These are phyloP conservation scores for Penicillium roqueforti DNA, from an alignment of 495 filamentous ascomycete genomes.

Conservation along the genomic window DNA sequence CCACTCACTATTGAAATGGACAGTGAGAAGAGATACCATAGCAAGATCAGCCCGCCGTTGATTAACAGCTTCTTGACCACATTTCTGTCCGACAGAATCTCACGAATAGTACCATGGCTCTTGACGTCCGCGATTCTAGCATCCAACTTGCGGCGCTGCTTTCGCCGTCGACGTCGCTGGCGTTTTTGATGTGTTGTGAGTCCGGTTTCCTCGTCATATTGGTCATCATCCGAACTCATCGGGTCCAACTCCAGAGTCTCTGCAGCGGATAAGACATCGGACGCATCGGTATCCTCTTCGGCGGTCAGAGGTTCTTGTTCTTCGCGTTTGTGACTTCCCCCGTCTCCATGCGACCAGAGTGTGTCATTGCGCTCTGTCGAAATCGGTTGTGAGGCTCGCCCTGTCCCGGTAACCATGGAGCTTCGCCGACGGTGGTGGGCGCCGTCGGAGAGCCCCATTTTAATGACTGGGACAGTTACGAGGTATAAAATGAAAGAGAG, in stretches of 20 bases:
- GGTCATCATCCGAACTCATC: slow-evolving; percentile 62
- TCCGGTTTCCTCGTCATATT: slow-evolving; percentile 87
- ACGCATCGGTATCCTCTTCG: slow-evolving; percentile 40
- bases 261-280: slow-evolving; percentile 46
- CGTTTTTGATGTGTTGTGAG: slow-evolving; percentile 68
- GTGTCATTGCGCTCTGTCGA: slow-evolving; percentile 46
- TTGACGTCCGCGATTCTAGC: slow-evolving; percentile 61
- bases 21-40: slow-evolving; percentile 95
- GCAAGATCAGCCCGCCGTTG: slow-evolving; percentile 71
- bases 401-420: slow-evolving; percentile 48
- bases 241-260: slow-evolving; percentile 57
- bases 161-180: slow-evolving; percentile 59
- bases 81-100: slow-evolving; percentile 56
- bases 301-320: slow-evolving; percentile 34
- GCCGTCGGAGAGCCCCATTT: slow-evolving; percentile 32
- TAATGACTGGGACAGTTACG: slow-evolving; percentile 15
- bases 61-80: slow-evolving; percentile 62
- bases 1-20: slow-evolving; percentile 85
- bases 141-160: slow-evolving; percentile 66
- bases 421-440: slow-evolving; percentile 58
- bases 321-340: slow-evolving; percentile 31
- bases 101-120: slow-evolving; percentile 24
- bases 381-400: slow-evolving; percentile 35
- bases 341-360: slow-evolving; percentile 28
- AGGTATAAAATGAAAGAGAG: slow-evolving; percentile 9